Base-by-base conservation (phyloP, 1,139 yeast species). In the Wickerhamiella pararugosa region DNA sequence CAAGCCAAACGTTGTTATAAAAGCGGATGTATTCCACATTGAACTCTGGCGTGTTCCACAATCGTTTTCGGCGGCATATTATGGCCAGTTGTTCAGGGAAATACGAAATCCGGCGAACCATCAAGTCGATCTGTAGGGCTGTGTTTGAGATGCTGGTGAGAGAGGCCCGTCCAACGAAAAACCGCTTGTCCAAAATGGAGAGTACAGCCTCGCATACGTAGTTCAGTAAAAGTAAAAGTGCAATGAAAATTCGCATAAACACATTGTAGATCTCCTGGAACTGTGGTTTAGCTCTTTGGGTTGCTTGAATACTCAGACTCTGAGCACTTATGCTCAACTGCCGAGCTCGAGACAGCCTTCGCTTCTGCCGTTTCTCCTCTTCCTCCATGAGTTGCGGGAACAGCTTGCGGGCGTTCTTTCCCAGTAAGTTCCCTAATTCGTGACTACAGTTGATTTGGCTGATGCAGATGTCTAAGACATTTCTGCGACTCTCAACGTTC, bases 1-100 rank as follows among this genome's bases (percentile, higher is more conserved):
- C 77, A 11, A 92, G 65, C 97, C 98, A 92, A 2, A 86, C 53
- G 1, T 90, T 79, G 55, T 92, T 92, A 63, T 84, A 84, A 49
- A 90, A 73, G 46, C 86, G 73, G 52, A 90, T 87, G 56, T 90
- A 92, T 58, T 87, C 94, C 29, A 62, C 58, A 39, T 66, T 62
- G 28, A 63, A 63, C 9, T 56, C 58, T 3, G 63, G 57, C 36
- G 57, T 57, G 36, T 59, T 53, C 59, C 63, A 59, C 54, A 48
- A 64, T 48, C 45, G 57, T 47, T 55, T 56, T 43, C 53, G 62
- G 44, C 50, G 58, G 47, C 55, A 60, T 27, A 77, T 67, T 36
- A 78, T 73, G 43, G 77, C 57, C 53, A 82, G 84, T 54, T 87
- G 97, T 1, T 75, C 67, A 0, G 97, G 97, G 55, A 87, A 75